A percentile compares a stretch with the other conserved stretches of the same genome.
Conservation (phyloP, 495 filamentous ascomycete genomes). For the Chaetomium tenue region DNA sequence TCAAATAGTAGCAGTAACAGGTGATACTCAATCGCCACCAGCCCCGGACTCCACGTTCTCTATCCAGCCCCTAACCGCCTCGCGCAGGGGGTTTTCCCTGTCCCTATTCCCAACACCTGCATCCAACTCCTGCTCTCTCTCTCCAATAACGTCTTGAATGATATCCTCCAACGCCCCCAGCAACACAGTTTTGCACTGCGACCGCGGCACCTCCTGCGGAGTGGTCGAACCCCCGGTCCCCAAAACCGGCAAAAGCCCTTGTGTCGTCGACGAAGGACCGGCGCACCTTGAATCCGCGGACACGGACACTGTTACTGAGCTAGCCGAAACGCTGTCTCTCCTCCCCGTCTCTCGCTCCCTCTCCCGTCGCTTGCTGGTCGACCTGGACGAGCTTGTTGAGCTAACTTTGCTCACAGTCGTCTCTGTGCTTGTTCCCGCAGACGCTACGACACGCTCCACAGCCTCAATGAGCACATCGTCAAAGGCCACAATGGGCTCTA, state of each 20-base stretch:
- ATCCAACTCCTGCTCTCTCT: slow-evolving; percentile 24
- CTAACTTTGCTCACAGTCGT: slow-evolving; percentile 40
- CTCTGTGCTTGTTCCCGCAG: slow-evolving; percentile 31
- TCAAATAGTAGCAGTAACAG: slow-evolving; percentile 3
- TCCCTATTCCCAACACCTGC: slow-evolving; percentile 17
- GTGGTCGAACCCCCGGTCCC: neutral
- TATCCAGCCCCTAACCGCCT: slow-evolving; percentile 48
- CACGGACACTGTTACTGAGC: neutral
- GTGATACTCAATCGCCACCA: neutral
- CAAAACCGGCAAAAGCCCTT: neutral
- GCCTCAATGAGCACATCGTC: slow-evolving; percentile 74
- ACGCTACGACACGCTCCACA: slow-evolving; percentile 68
- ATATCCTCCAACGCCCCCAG: slow-evolving; percentile 48
- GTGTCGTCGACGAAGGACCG: neutral
- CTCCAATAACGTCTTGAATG: slow-evolving; percentile 47
- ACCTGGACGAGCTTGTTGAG: slow-evolving; percentile 43
- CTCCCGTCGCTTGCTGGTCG: slow-evolving; percentile 40
- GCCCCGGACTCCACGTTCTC: slow-evolving; percentile 38
- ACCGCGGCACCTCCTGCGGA: slow-evolving; percentile 43
- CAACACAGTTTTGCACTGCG: slow-evolving; percentile 49
- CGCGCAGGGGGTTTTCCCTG: slow-evolving; percentile 41
- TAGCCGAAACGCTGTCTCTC: slow-evolving; percentile 36
- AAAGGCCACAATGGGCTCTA: slow-evolving; percentile 70
- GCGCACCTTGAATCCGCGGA: neutral
- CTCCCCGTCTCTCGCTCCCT: slow-evolving; percentile 30